Base-by-base conservation (phyloP, 306 rosid genomes). In the Acacia melanoxylon region DNA sequence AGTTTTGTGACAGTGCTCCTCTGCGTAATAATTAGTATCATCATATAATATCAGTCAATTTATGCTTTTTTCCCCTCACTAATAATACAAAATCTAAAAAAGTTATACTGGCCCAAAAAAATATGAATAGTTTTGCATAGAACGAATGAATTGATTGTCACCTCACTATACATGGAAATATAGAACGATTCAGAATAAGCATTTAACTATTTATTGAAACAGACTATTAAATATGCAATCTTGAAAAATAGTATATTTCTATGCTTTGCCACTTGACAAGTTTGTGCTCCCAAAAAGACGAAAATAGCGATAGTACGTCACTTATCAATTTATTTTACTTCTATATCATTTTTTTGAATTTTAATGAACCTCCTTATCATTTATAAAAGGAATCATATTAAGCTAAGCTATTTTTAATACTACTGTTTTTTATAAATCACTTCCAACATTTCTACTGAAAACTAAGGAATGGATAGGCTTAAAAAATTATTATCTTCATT, bases 1-100 rank as follows among this genome's bases (percentile, higher is more conserved):
- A 72, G 70, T 90, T 92, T 74, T 91, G 97, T 29, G 89, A 66
- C 78, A 94, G 65, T 6, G 89, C 37, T 67, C 91, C 98, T 24
- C 98, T 92, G 87, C 78, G 76, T 20, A 31, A 16, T 19, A 69
- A 41, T n/a, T 22, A 51, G 16, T 52, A 52, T 22, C 1, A 52
- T 52, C 22, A 52, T 52, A 52, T 22, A 69, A 42, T 42, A 31
- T 63, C 12, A 20, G 12, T 37, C 20, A 68, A 17, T 16, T 67
- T 40, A 35, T 40, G 25, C 7, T 15, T 8, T 15, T 16, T 51
- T 51, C 15, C 15, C 2, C 22, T 52, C 59, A 19, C n/a, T 46
- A 49, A 52, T 19, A 52, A 6, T 19, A 17, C 22, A 51, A 5
- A 51, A 51, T 17, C 19, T 17, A 24, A 4, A 51, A 51, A 1